A percentile compares a stretch with the other conserved stretches of the same genome.
phyloP scores from a whole-genome alignment of 2,329 filamentous ascomycete genomes.

The Rhinocladiella mackenziei region DNA sequence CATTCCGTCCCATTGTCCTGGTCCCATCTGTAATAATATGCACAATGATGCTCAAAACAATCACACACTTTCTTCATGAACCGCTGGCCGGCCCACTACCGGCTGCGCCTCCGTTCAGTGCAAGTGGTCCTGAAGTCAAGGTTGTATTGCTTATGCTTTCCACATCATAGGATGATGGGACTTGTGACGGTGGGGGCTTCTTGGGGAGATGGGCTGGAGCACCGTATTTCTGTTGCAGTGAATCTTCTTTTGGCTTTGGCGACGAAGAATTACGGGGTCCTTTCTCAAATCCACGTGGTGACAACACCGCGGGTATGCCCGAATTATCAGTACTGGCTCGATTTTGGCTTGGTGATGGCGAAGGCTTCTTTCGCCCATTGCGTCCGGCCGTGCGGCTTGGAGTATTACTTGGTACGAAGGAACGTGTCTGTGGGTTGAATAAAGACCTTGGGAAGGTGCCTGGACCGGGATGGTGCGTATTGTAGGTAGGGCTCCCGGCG shows the following conservation, averaged over 20 bases:
- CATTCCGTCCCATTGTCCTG: no score
- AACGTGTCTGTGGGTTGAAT: constrained; percentile 92
- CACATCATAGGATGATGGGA: constrained; percentile 39
- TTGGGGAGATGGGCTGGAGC: constrained; percentile 48
- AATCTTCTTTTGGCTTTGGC: constrained; percentile 24
- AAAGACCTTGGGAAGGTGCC: constrained; percentile 78
- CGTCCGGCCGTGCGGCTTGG: constrained; percentile 36
- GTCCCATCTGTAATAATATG: no score
- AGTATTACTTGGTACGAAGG: constrained; percentile 69
- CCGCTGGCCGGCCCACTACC: no score
- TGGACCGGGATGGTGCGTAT: constrained; percentile 69
- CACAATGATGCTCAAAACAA: neutral
- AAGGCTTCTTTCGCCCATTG: constrained; percentile 25
- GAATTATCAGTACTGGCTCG: constrained; percentile 26
- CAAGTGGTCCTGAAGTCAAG: neutral
- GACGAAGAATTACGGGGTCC: constrained; percentile 8
- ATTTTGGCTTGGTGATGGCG: constrained; percentile 31
- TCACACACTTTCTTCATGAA: no score
- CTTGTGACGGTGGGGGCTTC: constrained; percentile 47
- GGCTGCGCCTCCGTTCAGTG: neutral
- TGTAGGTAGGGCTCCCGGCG: constrained; percentile 46
- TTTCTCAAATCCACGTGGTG: constrained; percentile 19
- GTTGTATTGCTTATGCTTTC: constrained; percentile 30
- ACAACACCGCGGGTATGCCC: neutral
- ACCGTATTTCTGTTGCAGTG: constrained; percentile 44